Evolutionary conservation across 352 stramenopile genomes (phyloP).

Genomic region (Phytophthora rubi): DNA sequence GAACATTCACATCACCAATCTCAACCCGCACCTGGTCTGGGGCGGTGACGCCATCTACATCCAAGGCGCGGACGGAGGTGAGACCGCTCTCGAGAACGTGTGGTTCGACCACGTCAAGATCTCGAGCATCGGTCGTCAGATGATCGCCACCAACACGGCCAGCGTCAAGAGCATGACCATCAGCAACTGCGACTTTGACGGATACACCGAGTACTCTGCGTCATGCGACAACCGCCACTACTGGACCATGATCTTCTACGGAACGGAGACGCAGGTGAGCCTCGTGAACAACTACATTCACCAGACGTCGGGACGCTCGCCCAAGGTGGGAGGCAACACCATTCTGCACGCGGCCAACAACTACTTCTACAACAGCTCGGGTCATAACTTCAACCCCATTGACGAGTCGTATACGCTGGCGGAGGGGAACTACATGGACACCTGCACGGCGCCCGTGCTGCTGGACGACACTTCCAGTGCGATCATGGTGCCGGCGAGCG

Average conservation of each 20-base stretch:
- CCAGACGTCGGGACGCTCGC: slow-evolving; percentile 34
- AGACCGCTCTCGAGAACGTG: slow-evolving; percentile 23
- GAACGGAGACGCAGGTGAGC: slow-evolving; percentile 42
- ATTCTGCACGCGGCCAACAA: slow-evolving; percentile 36
- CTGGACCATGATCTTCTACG: slow-evolving; percentile 55
- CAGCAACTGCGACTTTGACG: slow-evolving; percentile 57
- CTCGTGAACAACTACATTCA: slow-evolving; percentile 31
- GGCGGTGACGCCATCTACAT: slow-evolving; percentile 42
- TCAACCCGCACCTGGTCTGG: slow-evolving; percentile 36
- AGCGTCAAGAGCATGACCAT: slow-evolving; percentile 46
- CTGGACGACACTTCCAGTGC: slow-evolving; percentile 20
- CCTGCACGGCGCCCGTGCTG: slow-evolving; percentile 31
- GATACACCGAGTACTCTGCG: slow-evolving; percentile 39
- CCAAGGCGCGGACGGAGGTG: slow-evolving; percentile 24
- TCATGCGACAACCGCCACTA: slow-evolving; percentile 54
- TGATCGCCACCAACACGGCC: slow-evolving; percentile 41
- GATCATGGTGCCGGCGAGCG: slow-evolving; percentile 23
- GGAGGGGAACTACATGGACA: slow-evolving; percentile 41
- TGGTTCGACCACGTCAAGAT: slow-evolving; percentile 27
- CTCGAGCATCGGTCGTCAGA: slow-evolving; percentile 37
- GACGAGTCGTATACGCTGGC: slow-evolving; percentile 29
- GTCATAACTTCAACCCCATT: slow-evolving; percentile 25
- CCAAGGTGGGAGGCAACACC: slow-evolving; percentile 35
- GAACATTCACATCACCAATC: slow-evolving; percentile 37
- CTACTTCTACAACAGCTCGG: slow-evolving; percentile 36